Evolutionary conservation across 2,329 filamentous ascomycete genomes (phyloP).

Genomic region (Fusarium gaditjirri): DNA sequence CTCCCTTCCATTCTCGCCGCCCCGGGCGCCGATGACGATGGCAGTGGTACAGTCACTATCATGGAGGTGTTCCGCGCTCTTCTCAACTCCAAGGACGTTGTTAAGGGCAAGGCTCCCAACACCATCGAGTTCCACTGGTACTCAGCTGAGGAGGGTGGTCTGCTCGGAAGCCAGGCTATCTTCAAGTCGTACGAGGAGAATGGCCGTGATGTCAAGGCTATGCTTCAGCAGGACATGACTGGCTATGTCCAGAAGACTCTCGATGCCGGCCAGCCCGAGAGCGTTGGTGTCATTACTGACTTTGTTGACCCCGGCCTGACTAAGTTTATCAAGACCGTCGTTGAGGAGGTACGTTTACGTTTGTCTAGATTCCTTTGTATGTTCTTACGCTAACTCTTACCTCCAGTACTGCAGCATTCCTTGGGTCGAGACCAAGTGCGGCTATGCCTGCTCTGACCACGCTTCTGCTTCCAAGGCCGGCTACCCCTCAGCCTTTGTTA

Average conservation of each 20-base stretch:
- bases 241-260: slow-evolving; percentile 86
- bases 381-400: background rate
- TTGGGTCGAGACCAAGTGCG: slow-evolving; percentile 87
- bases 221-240: slow-evolving; percentile 99
- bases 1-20: slow-evolving; percentile 84
- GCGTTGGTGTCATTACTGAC: slow-evolving; percentile 92
- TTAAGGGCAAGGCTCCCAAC: slow-evolving; percentile 78
- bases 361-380: background rate
- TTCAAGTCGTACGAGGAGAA: slow-evolving; percentile 82
- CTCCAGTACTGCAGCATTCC: slow-evolving; percentile 87
- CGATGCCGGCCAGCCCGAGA: slow-evolving; percentile 83
- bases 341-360: slow-evolving; percentile 62
- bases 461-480: slow-evolving; percentile 78
- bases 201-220: slow-evolving; percentile 84
- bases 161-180: slow-evolving; percentile 89
- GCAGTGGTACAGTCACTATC: slow-evolving; percentile 92
- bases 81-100: slow-evolving; percentile 75
- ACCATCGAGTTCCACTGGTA: slow-evolving; percentile 98
- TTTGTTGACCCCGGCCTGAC: slow-evolving; percentile 87
- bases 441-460: slow-evolving; percentile 84
- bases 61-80: slow-evolving; percentile 89
- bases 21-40: slow-evolving; percentile 95
- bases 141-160: slow-evolving; percentile 86
- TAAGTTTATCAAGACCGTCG: slow-evolving; percentile 88
- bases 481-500: slow-evolving; percentile 80